Base-by-base conservation (phyloP, 148 eudicot genomes). In the Rheum nobile region DNA sequence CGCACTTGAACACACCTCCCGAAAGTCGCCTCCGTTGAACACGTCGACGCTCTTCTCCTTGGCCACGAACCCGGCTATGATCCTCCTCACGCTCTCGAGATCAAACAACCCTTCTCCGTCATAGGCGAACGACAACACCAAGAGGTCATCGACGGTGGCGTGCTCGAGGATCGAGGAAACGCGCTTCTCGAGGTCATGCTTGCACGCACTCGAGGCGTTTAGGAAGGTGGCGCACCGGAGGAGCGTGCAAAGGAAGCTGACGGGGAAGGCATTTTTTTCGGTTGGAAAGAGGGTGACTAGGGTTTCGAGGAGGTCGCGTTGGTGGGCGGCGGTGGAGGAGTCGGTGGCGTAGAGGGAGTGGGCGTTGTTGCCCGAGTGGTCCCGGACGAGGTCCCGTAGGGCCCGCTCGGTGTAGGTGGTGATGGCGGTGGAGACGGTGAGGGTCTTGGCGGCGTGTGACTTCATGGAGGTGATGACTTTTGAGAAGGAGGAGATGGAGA, bases 11-110 rank as follows among this genome's bases (percentile, higher is more conserved):
- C 93, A 81, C 26, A 75, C 89, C 38, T 89, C 99, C 19, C 69
- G 84, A 16, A 87, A 87, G 75, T 87, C 87, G 1, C 97, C 97
- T 0, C 88, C 97, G 41, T 88, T 89, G 71, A 96, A 96, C 8
- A 96, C 93, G 54, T 90, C 89, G 28, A 96, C 92, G 54, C 85
- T 88, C 83, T 84, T 96, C 80, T 92, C 99, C 86, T 83, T 96
- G 43, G 89, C 82, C 26, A 89, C 92, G 42, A 92, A 96, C 6
- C 91, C 96, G 4, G 91, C 75, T 0, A 95, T 75, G 10, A 90
- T 86, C 82, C 81, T 87, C 82, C 97, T 84, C 46, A 92, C 96
- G 46, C 97, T 92, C 77, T 96, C 96, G 38, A 92, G 84, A 79
- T 90, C 96, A 34, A 92, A 87, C 52, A 96, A 76, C 43, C 86